These are phyloP conservation scores for Aspergillus pseudoviridinutans DNA, from an alignment of 2,329 filamentous ascomycete species.

Conservation along the genomic window DNA sequence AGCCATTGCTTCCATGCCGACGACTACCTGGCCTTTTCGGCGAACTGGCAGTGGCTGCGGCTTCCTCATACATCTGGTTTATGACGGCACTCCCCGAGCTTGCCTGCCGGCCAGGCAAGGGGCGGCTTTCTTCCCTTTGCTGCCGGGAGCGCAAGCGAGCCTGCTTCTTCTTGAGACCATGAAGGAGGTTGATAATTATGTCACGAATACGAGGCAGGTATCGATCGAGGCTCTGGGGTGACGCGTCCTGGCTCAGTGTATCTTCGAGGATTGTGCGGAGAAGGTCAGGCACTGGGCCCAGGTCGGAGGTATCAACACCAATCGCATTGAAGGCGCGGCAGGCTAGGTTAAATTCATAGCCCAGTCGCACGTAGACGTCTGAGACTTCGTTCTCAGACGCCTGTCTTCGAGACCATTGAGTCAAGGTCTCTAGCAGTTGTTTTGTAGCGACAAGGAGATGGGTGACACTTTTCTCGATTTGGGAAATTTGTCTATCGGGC, in stretches of 20 bases:
- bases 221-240: constrained; percentile 84
- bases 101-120: constrained; percentile 37
- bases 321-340: constrained; percentile 96
- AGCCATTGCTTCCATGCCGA: constrained; percentile 38
- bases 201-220: constrained; percentile 93
- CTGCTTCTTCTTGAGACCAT: constrained; percentile 95
- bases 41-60: constrained; percentile 26
- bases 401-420: constrained; percentile 90
- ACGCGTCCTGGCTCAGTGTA: constrained; percentile 94
- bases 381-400: constrained; percentile 94
- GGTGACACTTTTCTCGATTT: constrained; percentile 98
- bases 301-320: constrained; percentile 88
- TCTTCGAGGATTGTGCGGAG: constrained; percentile 89
- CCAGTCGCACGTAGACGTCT: constrained; percentile 93
- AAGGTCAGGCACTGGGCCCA: constrained; percentile 91
- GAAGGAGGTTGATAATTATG: constrained; percentile 96
- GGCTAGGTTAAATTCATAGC: constrained; percentile 99
- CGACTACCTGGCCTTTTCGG: constrained; percentile 30
- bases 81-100: constrained; percentile 47
- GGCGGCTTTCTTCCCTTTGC: constrained; percentile 46
- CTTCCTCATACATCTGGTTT: constrained; percentile 44
- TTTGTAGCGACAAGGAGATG: constrained; percentile 97
- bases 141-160: constrained; percentile 68
- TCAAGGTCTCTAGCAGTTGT: constrained; percentile 93
- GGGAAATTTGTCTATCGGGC: constrained; percentile 75